Conservation (phyloP, 1,284 basidiomycete species). For the Psilocybe mexicana region DNA sequence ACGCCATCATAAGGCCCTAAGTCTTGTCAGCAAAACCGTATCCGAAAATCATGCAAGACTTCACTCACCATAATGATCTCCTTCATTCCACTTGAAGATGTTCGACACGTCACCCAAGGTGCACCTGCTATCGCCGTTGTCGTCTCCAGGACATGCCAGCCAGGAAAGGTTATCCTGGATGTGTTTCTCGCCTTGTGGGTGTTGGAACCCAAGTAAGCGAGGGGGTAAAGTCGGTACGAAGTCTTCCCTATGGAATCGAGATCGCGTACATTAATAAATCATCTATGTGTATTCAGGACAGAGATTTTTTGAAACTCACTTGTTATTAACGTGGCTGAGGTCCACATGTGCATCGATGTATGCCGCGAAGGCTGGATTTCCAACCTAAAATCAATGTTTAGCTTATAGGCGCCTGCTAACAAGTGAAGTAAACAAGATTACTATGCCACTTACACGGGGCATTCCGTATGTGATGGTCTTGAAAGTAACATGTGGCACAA, state of each 20-base stretch:
- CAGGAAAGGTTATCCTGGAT: constrained; percentile 50
- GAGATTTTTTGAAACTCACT: constrained; percentile 20
- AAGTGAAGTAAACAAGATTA: not conserved
- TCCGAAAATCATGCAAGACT: not conserved
- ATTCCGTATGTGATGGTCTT: constrained; percentile 16
- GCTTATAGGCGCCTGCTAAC: not conserved
- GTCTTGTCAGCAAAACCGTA: not conserved
- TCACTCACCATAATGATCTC: constrained; percentile 45
- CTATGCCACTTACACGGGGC: not conserved
- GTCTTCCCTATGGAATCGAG: constrained; percentile 1
- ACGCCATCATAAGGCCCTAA: constrained; percentile 55
- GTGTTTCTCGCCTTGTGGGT: constrained; percentile 61
- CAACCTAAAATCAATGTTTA: not conserved
- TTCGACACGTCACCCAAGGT: constrained; percentile 54
- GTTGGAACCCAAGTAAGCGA: constrained; percentile 46
- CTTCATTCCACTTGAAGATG: constrained; percentile 42
- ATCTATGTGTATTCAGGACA: too few relatives aligned
- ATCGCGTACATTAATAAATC: not conserved
- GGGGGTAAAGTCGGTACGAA: constrained; percentile 47
- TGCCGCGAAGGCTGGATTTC: constrained; percentile 23
- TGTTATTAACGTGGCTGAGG: constrained; percentile 41
- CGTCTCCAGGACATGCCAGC: constrained; percentile 42
- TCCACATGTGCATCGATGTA: not conserved
- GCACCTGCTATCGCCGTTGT: constrained; percentile 53
- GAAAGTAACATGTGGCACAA: constrained; percentile 31